Base-by-base conservation (phyloP, 1,284 basidiomycete species). In the Fomitiporia mediterranea region DNA sequence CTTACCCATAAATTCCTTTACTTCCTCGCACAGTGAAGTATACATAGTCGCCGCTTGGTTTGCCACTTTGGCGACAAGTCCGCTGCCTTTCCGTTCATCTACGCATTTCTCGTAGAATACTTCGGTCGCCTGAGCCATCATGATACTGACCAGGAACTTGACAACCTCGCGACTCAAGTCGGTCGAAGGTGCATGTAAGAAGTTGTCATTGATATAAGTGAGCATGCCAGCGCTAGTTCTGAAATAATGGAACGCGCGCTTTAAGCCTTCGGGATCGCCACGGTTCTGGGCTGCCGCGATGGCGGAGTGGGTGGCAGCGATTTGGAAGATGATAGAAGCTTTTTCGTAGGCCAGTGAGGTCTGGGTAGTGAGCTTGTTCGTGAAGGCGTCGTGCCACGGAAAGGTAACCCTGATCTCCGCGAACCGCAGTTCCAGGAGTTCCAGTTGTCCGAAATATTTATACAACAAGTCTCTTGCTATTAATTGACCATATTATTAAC, bases 401-500 rank as follows among this genome's bases (percentile, higher is more conserved):
- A 99, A 99, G 57, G 91, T 89, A 65, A 98, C 93, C 65, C 93
- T 83, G 60, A 99, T 91, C 70, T 99, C 97, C 5, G 96, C 86
- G 71, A 99, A 99, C 28, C 97, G 86, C 51, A 99, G 81, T 68
- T 99, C 97, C 37, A 99, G 85, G 28, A 99, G 83, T 68, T 99
- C 97, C 35, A 99, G 86, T 72, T 99, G 96, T 42, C 97, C 96
- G 75, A 99, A 99, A 78, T 99, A 99, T 72, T 97, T 98, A 85
- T 96, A 98, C 47, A 99, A 78, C 23, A 99, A 77, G 72, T 99
- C 97, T 43, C 96, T 81, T 19, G 87, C 94, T 83, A 69, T 25
- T 27, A 19, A 44, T 23, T 43, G 21, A 19, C 42, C 44, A 25
- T 30, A 27, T 6, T 34, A 34, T 34, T 19, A 46, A 30, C 27